A percentile compares a stretch with the other conserved stretches of the same genome.
Evolutionary conservation across 805 yeast genomes (phyloP).

Genomic region (Wickerhamomyces bovis): DNA sequence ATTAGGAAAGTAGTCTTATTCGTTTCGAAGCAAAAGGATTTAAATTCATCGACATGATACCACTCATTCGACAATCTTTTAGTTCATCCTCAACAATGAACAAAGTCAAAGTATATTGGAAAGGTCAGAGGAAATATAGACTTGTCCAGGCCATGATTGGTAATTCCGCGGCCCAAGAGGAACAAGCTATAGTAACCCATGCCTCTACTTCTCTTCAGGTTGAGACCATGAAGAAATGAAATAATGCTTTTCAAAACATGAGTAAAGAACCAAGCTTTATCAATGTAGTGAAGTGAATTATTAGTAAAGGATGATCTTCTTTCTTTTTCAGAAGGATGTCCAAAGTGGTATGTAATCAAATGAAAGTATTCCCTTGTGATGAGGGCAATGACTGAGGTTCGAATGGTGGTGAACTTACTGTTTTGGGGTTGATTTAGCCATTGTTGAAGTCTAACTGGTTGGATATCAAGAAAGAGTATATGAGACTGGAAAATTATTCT

Average conservation of each 20-base stretch:
- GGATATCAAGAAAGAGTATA: neutral
- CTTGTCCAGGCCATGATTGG: slow-evolving; percentile 14
- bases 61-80: slow-evolving; percentile 25
- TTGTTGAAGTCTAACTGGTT: slow-evolving; percentile 8
- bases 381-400: neutral
- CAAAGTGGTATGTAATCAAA: slow-evolving; percentile 3
- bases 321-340: neutral
- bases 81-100: slow-evolving; percentile 12
- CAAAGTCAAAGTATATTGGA: neutral
- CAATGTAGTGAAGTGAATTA: slow-evolving; percentile 7
- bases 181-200: slow-evolving; percentile 22
- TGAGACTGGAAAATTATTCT: neutral
- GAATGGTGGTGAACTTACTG: slow-evolving; percentile 19
- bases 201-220: slow-evolving; percentile 19
- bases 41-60: slow-evolving; percentile 25
- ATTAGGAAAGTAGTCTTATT: too few relatives aligned
- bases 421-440: slow-evolving; percentile 27
- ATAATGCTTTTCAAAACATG: slow-evolving; percentile 2
- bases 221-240: neutral
- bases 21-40: slow-evolving; percentile 1
- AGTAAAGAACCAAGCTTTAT: slow-evolving; percentile 19
- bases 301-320: slow-evolving; percentile 2
- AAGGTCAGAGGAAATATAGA: slow-evolving; percentile 25
- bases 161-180: slow-evolving; percentile 8
- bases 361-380: neutral